Evolutionary conservation across 2,329 filamentous ascomycete species (phyloP), one percentile per base, ranked within the genome.

Genomic region (Byssoonygena ceratinophila): DNA sequence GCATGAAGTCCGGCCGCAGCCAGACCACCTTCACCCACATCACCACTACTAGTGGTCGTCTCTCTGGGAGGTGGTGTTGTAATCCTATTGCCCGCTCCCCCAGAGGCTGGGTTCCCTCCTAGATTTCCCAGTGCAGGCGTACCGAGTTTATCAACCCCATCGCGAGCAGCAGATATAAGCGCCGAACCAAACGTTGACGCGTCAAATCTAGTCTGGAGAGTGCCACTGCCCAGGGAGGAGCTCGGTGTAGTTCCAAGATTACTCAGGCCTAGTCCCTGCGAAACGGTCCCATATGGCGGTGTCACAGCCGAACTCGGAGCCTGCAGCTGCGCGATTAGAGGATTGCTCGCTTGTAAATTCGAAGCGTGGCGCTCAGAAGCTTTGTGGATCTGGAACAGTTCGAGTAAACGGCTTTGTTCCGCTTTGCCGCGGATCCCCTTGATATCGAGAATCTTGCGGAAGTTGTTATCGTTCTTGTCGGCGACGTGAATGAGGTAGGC

Each of bases 401-500:
- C 92, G 31, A 95, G 72, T 1, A 97, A 81, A 57, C 87, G 81
- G 2, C 78, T 72, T 63, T 96, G 87, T 56, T 98, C 92, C 55
- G 80, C 75, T 64, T 89, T 91, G 57, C 73, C 73, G 51, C 84
- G 80, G 55, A 98, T 84, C 44, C 92, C 92, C 69, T 98, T 98
- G 57, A 98, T 78, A 47, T 98, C 92, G 43, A 98, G 81, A 55
- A 98, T 85, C 71, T 96, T 97, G 65, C 83, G 83, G 78, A 98
- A 98, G 71, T 98, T 98, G 62, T 81, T 80, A 66, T 97, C 92
- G 58, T 85, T 94, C 52, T 86, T 83, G 74, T 98, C 92, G 59
- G 82, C 89, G 59, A 98, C 92, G 71, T 97, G 92, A 68, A 97
- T 94, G 31, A 98, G 82, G 67, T 98, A 98, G 31, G 92, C 92